These are phyloP conservation scores for Fusarium goolgardi DNA, from an alignment of 2,329 filamentous ascomycete genomes.

Conservation along the genomic window DNA sequence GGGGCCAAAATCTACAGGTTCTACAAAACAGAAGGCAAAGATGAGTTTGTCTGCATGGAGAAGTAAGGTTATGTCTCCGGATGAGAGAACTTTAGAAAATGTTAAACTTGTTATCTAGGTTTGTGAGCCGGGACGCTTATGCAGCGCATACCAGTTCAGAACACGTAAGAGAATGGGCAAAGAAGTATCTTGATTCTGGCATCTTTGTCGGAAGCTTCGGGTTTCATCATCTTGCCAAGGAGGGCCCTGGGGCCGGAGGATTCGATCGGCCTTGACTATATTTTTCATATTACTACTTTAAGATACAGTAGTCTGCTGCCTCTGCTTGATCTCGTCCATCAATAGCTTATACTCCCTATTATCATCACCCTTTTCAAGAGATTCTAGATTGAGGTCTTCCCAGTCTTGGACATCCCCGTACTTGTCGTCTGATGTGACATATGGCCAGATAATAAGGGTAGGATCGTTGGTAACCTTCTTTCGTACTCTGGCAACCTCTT, in stretches of 20 bases:
- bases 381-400: neutral
- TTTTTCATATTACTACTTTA: too few relatives aligned
- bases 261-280: conserved; percentile 11
- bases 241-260: conserved; percentile 9
- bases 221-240: conserved; percentile 13
- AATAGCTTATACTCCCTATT: conserved; percentile 9
- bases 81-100: rapidly evolving
- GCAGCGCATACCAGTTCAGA: conserved; percentile 9
- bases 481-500: neutral
- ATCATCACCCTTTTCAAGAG: neutral
- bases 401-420: neutral
- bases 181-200: conserved; percentile 16
- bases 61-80: neutral
- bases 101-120: neutral
- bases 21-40: conserved; percentile 15
- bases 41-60: conserved; percentile 18
- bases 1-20: conserved; percentile 24
- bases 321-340: neutral
- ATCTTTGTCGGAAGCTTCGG: conserved; percentile 17
- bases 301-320: neutral
- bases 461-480: neutral
- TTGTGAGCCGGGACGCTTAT: conserved; percentile 12
- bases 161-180: conserved; percentile 18
- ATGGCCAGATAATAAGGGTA: conserved; percentile 9
- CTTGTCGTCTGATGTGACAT: neutral